Conservation (phyloP, 73 alveolate species). For the Effrenium voratum region DNA sequence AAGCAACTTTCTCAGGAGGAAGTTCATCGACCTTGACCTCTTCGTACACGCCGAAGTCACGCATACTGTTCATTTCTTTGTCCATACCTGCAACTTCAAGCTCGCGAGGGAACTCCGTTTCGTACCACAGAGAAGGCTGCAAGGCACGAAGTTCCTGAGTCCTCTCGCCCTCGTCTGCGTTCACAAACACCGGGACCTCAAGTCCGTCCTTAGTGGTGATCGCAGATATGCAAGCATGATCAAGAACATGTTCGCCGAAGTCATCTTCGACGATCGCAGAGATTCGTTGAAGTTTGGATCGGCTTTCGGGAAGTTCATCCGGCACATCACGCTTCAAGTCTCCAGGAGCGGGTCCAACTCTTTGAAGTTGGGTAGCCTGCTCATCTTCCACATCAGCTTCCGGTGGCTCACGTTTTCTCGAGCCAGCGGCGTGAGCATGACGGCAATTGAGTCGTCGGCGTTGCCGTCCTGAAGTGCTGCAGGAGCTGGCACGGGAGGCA, state of each 20-base stretch:
- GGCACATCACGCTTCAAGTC: slow-evolving; percentile 20
- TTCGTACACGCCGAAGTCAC: background rate
- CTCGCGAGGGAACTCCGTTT: background rate
- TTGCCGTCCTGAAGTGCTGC: too few relatives aligned
- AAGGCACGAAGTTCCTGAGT: slow-evolving; percentile 6
- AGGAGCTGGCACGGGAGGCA: background rate
- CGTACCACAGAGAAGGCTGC: slow-evolving; percentile 4
- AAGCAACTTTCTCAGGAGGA: slow-evolving; percentile 13
- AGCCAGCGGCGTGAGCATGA: too few relatives aligned
- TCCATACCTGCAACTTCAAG: background rate
- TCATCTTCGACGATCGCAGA: background rate
- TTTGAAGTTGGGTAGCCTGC: background rate
- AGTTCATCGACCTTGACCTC: background rate
- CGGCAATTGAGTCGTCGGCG: too few relatives aligned
- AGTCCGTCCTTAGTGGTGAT: background rate
- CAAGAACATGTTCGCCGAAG: too few relatives aligned
- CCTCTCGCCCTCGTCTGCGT: background rate
- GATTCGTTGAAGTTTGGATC: slow-evolving; percentile 31
- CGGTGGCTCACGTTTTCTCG: too few relatives aligned
- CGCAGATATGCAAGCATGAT: too few relatives aligned
- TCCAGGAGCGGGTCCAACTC: background rate
- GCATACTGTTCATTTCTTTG: background rate
- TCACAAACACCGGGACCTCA: background rate
- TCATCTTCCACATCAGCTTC: too few relatives aligned
- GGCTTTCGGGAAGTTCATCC: background rate